Evolutionary conservation across 179 eudicot genomes (phyloP).

Genomic region (Monotropa hypopitys): DNA sequence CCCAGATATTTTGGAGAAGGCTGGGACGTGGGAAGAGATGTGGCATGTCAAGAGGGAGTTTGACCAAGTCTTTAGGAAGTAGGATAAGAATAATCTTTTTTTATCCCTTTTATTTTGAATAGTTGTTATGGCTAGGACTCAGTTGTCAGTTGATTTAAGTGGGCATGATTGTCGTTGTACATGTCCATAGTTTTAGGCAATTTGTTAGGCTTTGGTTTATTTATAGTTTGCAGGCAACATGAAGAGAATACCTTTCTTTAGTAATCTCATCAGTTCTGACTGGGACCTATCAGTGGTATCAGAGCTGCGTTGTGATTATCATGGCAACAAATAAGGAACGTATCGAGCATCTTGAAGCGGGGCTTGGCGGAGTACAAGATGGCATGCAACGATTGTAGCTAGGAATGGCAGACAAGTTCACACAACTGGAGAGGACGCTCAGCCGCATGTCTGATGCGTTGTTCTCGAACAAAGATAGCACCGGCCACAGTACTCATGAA

Average conservation of each 20-base stretch:
- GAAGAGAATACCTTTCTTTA: not conserved
- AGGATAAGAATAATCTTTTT: too few species aligned
- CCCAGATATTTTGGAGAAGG: too few species aligned
- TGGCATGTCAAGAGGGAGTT: too few species aligned
- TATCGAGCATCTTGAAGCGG: not conserved
- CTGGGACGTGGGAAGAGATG: too few species aligned
- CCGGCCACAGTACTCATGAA: not conserved
- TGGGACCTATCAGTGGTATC: not conserved
- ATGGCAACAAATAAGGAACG: not conserved
- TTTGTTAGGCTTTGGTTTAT: not conserved
- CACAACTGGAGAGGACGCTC: not conserved
- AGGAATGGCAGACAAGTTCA: not conserved
- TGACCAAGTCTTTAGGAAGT: not conserved
- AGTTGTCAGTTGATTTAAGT: not conserved
- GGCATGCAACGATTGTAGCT: not conserved
- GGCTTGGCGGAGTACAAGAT: not conserved
- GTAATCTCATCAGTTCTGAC: not conserved
- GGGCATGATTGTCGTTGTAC: not conserved
- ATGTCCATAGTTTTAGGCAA: not conserved
- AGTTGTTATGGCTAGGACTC: not conserved
- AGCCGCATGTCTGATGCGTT: not conserved
- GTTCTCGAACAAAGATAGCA: not conserved
- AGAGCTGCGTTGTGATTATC: not conserved
- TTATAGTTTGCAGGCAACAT: not conserved
- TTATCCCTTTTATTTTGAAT: not conserved